Base-by-base conservation (phyloP, 2,329 filamentous ascomycete genomes). In the Penicillium sp. region DNA sequence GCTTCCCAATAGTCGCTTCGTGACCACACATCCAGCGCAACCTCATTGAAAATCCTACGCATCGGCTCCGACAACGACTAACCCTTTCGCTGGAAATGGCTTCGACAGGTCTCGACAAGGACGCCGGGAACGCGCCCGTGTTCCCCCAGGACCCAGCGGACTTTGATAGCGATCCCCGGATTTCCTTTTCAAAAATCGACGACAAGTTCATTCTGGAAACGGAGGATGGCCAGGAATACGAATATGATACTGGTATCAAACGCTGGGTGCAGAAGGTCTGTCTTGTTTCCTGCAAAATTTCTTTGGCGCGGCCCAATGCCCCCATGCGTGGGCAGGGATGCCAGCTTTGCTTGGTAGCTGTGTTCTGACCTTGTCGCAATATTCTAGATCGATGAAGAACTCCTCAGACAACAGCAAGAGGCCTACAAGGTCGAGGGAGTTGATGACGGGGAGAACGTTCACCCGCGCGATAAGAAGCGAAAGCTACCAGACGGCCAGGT, bases 161-260 rank as follows among this genome's bases (percentile, higher is more conserved):
- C 41, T 94, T 95, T 65, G 83, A 85, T 60, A 73, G 73, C 49
- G 90, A 95, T 65, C 80, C 87, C 27, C 86, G 90, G 58, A 87
- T 95, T 62, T 91, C 88, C 5, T 95, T 85, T 72, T 91, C 88
- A n/a, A 86, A 81, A 65, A 76, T 88, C 52, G 85, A 91, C 69
- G 78, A 82, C 63, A 91, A 89, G 65, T 91, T 85, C 72, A 81
- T 93, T 45, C 82, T 93, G 6, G 90, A 95, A 52, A 85, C 88
- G 48, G 87, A 90, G 41, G 84, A 93, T 64, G 89, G 88, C 45
- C 80, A 82, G 52, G 90, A 95, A 67, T 95, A 85, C 72, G 86
- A 90, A 66, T 96, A 85, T 72, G 84, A 94, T 68, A 71, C 78
- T 43, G 77, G 76, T 43, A 71, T 83, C 57, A 84, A 81, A 71